These are phyloP conservation scores for Anthoceros angustus DNA, from an alignment of 225 moss, liverwort and hornwort genomes.

Conservation along the genomic window DNA sequence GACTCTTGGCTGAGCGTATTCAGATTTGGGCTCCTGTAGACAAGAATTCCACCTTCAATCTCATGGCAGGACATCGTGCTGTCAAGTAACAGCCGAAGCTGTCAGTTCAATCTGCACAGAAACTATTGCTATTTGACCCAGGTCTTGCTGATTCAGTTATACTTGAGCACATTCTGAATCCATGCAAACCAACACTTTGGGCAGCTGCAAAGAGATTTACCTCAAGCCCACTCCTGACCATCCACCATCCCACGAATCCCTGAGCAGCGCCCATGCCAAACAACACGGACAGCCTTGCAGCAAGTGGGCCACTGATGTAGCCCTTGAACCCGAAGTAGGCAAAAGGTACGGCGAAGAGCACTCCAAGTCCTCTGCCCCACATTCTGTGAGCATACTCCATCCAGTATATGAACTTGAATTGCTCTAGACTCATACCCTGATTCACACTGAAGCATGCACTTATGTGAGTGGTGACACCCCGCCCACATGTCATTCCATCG, in stretches of 20 bases:
- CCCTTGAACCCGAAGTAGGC: constrained; percentile 83
- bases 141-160: no score
- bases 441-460: constrained; percentile 40
- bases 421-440: constrained; percentile 66
- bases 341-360: constrained; percentile 95
- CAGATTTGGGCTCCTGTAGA: constrained; percentile 88
- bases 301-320: constrained; percentile 65
- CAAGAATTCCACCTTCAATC: constrained; percentile 10
- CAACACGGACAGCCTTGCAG: constrained; percentile 54
- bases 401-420: constrained; percentile 97
- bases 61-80: no score
- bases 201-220: constrained; percentile 18
- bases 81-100: no score
- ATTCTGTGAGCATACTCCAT: constrained; percentile 96
- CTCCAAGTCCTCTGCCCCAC: constrained; percentile 80
- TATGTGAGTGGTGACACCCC: constrained; percentile 1
- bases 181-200: no score
- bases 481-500: not conserved
- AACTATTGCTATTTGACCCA: no score
- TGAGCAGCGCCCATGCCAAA: constrained; percentile 98
- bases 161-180: no score
- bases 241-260: constrained; percentile 99
- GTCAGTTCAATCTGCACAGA: no score
- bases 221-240: constrained; percentile 99
- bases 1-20: constrained; percentile 74